These are phyloP conservation scores for Carex myosuroides DNA, from an alignment of 176 grass and related monocot genomes.

Conservation along the genomic window DNA sequence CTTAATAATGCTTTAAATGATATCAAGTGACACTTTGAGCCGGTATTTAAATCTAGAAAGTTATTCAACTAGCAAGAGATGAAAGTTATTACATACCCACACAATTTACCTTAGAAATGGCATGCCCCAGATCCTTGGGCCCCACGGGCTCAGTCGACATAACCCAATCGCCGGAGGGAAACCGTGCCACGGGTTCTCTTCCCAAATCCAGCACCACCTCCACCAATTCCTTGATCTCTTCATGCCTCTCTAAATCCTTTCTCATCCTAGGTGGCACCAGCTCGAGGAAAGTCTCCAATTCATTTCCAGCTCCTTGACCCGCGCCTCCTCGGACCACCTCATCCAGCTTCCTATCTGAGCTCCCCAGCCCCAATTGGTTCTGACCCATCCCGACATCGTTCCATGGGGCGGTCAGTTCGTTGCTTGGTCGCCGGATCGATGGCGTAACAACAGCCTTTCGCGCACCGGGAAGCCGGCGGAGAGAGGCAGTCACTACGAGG, in stretches of 20 bases:
- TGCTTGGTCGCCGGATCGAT: conserved; percentile 58
- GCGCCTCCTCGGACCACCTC: not conserved
- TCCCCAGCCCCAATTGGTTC: not conserved
- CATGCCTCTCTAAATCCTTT: conserved; percentile 53
- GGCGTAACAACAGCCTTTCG: conserved; percentile 53
- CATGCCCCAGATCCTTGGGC: conserved; percentile 65
- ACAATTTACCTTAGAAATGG: conserved; percentile 66
- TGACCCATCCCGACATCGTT: not conserved
- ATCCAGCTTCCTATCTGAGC: not conserved
- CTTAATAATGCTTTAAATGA: not conserved
- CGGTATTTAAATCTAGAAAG: not conserved
- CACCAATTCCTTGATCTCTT: conserved; percentile 65
- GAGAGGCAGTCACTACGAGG: conserved; percentile 44
- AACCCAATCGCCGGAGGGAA: conserved; percentile 85
- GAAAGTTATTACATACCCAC: not conserved
- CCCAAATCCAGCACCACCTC: conserved; percentile 98
- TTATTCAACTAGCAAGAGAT: conserved; percentile 1
- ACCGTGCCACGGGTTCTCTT: conserved; percentile 63
- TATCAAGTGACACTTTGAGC: not conserved
- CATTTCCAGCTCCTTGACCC: conserved; percentile 10
- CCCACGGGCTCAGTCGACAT: conserved; percentile 65
- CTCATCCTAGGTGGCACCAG: conserved; percentile 77
- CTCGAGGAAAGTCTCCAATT: conserved; percentile 77
- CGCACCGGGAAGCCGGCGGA: conserved; percentile 30
- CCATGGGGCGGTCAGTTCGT: conserved; percentile 41